Evolutionary conservation across 2,329 filamentous ascomycete genomes (phyloP).

Genomic region (Hymenotorrendiella dingleyae): DNA sequence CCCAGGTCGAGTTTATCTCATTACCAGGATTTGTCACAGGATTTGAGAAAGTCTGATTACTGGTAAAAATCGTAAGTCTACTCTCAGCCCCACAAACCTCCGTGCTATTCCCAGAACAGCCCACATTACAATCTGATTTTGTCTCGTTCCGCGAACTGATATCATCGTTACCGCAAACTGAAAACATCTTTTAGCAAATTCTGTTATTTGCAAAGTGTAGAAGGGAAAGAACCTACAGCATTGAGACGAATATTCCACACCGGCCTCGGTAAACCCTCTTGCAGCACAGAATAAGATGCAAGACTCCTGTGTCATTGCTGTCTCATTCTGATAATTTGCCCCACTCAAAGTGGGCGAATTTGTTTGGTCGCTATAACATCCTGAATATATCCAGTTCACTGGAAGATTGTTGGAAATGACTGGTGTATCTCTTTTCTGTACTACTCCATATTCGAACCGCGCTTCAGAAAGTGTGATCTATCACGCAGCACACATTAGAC

Average conservation of each 20-base stretch:
- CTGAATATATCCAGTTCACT: slow-evolving; percentile 22
- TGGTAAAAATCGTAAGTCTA: slow-evolving; percentile 22
- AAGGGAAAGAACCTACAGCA: slow-evolving; percentile 19
- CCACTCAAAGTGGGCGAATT: slow-evolving; percentile 15
- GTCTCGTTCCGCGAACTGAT: slow-evolving; percentile 10
- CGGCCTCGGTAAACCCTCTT: slow-evolving; percentile 20
- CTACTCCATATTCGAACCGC: no score
- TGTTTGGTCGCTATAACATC: slow-evolving; percentile 21
- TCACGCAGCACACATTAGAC: no score
- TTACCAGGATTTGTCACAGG: slow-evolving; percentile 20
- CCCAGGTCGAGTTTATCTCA: slow-evolving; percentile 8
- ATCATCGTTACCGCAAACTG: slow-evolving; percentile 22
- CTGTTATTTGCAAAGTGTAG: background rate
- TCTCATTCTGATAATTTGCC: slow-evolving; percentile 11
- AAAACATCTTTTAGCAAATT: background rate
- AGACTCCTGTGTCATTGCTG: slow-evolving; percentile 18
- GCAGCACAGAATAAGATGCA: slow-evolving; percentile 22
- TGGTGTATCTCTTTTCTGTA: no score
- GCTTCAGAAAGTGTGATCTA: no score
- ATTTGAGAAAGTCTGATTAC: slow-evolving; percentile 12
- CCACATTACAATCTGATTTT: slow-evolving; percentile 22
- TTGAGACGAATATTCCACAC: slow-evolving; percentile 22
- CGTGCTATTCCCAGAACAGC: slow-evolving; percentile 23
- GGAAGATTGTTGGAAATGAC: no score
- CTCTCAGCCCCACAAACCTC: slow-evolving; percentile 25